phyloP scores from a whole-genome alignment of 192 early-diverging fungal genomes.

The Backusella circina region DNA sequence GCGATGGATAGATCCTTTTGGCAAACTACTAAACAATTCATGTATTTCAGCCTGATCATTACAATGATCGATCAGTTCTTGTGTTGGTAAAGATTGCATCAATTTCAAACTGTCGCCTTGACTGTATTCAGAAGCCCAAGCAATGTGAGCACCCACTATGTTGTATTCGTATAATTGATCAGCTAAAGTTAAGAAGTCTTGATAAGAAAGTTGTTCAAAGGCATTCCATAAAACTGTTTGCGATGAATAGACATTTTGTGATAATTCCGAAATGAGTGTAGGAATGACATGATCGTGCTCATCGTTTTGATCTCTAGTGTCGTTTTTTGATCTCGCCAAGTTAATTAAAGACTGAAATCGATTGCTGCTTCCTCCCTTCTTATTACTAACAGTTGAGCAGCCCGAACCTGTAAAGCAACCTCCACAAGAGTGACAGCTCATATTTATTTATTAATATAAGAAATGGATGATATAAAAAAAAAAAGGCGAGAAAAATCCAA shows the following conservation, averaged over 20 bases:
- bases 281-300: constrained; percentile 26
- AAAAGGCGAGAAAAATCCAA: neutral
- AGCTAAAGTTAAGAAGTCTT: constrained; percentile 10
- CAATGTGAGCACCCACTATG: constrained; percentile 14
- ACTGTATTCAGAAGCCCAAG: constrained; percentile 23
- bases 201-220: constrained; percentile 4
- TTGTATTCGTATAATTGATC: neutral
- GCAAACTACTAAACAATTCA: constrained; percentile 19
- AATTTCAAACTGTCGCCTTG: neutral
- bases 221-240: constrained; percentile 16
- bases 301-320: neutral
- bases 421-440: constrained; percentile 25
- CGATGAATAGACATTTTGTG: constrained; percentile 21
- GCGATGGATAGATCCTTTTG: neutral
- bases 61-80: constrained; percentile 16
- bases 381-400: constrained; percentile 6
- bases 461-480: neutral
- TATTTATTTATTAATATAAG: neutral
- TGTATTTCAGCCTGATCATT: constrained; percentile 25
- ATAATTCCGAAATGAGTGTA: constrained; percentile 11
- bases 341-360: neutral
- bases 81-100: neutral
- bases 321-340: neutral
- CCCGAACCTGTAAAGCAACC: constrained; percentile 26
- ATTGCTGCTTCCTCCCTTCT: neutral